These are phyloP conservation scores for Moesziomyces sp. DNA, from an alignment of 1,284 basidiomycete species.

Conservation along the genomic window DNA sequence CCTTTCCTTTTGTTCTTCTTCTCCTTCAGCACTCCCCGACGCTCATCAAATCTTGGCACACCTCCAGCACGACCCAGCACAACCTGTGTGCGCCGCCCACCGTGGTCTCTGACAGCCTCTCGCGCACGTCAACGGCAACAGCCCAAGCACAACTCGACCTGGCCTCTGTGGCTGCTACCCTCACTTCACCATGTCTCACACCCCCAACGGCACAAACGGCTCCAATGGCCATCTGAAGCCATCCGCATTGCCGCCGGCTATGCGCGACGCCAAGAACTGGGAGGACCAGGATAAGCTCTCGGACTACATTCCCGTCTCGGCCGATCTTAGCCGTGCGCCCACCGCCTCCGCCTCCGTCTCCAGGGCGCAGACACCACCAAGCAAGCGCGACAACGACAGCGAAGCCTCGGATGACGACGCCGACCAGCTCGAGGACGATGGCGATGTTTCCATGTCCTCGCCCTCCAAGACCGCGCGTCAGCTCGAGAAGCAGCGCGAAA, in stretches of 20 bases:
- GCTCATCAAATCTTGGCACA: too few species aligned
- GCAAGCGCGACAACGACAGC: slow-evolving; percentile 23
- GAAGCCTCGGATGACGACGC: slow-evolving; percentile 25
- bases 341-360: slow-evolving; percentile 51
- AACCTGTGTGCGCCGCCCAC: too few species aligned
- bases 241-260: slow-evolving; percentile 29
- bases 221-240: slow-evolving; percentile 41
- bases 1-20: too few species aligned
- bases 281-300: slow-evolving; percentile 62
- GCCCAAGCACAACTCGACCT: too few species aligned
- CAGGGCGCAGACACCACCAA: slow-evolving; percentile 35
- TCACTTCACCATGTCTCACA: slow-evolving; percentile 17
- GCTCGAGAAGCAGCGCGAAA: slow-evolving; percentile 58
- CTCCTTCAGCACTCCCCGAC: too few species aligned
- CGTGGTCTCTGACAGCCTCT: too few species aligned
- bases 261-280: slow-evolving; percentile 48
- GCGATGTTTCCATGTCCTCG: slow-evolving; percentile 32
- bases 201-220: slow-evolving; percentile 23
- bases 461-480: slow-evolving; percentile 56
- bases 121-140: too few species aligned
- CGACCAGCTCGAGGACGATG: slow-evolving; percentile 40
- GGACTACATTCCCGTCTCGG: slow-evolving; percentile 54
- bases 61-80: too few species aligned
- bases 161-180: too few species aligned
- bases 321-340: slow-evolving; percentile 51